Conservation (phyloP, 768 basidiomycete genomes). For the Gelatoporia subvermispora region DNA sequence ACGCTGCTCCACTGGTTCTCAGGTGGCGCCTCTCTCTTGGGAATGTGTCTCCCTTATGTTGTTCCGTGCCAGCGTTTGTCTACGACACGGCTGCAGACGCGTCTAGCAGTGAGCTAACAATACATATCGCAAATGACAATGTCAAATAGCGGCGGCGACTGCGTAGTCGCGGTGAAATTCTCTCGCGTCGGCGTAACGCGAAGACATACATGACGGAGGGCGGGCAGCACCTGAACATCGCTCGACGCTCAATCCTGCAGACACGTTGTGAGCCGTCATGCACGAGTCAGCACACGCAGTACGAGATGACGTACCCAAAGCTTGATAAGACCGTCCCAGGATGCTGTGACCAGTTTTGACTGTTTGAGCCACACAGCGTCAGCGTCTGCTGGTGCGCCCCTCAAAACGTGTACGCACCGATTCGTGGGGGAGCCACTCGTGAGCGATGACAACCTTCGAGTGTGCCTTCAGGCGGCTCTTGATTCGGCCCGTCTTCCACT, state of each 20-base stretch:
- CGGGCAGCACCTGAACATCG: too few relatives aligned
- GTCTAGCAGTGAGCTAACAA: not conserved
- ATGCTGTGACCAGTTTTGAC: conserved; percentile 96
- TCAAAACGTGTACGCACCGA: conserved; percentile 53
- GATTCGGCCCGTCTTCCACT: conserved; percentile 98
- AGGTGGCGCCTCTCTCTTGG: too few relatives aligned
- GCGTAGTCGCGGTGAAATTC: not conserved
- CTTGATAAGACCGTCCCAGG: conserved; percentile 98
- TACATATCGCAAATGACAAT: not conserved
- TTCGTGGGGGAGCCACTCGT: conserved; percentile 98
- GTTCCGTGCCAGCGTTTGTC: too few relatives aligned
- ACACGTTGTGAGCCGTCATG: not conserved
- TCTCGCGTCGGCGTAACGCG: conserved; percentile 6
- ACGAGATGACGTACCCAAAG: conserved; percentile 70
- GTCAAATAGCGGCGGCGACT: conserved; percentile 3
- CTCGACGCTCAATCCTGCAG: too few relatives aligned
- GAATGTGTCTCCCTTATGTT: too few relatives aligned
- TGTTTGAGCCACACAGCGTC: conserved; percentile 26
- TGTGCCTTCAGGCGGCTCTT: conserved; percentile 88
- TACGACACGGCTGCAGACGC: too few relatives aligned
- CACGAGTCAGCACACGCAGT: not conserved
- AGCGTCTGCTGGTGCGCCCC: conserved; percentile 15
- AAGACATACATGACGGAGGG: not conserved
- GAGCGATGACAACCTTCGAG: conserved; percentile 93
- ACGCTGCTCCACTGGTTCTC: too few relatives aligned